Percentiles rank a stretch among this genome's conserved stretches.
phyloP scores from a whole-genome alignment of 257 asterid genomes.

The Plectranthus barbatus region DNA sequence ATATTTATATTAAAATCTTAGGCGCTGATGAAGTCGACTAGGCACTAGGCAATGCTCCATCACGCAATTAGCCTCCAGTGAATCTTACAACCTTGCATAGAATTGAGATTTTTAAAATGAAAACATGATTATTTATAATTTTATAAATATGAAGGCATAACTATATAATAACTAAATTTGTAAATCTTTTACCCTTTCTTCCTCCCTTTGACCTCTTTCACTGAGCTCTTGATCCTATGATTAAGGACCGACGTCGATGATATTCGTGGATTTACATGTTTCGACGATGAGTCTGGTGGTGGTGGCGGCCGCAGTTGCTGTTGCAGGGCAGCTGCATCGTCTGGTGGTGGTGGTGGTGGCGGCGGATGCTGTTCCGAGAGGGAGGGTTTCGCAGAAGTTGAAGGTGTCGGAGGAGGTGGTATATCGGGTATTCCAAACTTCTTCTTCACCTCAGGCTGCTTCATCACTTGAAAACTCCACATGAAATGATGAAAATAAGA shows the following conservation, averaged over 20 bases:
- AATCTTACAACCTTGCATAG: too few species aligned
- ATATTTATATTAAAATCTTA: too few species aligned
- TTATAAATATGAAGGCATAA: neutral
- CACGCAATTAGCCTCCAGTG: too few species aligned
- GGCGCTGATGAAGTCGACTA: too few species aligned
- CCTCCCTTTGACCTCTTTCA: slow-evolving; percentile 73
- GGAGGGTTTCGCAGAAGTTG: slow-evolving; percentile 28
- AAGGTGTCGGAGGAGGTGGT: slow-evolving; percentile 27
- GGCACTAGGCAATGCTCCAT: too few species aligned
- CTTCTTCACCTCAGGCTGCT: slow-evolving; percentile 61
- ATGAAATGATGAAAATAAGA: too few species aligned
- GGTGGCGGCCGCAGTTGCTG: slow-evolving; percentile 19
- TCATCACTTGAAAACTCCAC: too few species aligned
- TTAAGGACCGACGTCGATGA: slow-evolving; percentile 49
- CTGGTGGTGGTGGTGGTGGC: too few species aligned
- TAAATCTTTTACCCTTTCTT: slow-evolving; percentile 43
- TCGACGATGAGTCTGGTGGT: neutral
- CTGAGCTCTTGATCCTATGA: slow-evolving; percentile 61
- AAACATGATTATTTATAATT: too few species aligned
- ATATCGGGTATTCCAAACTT: slow-evolving; percentile 57
- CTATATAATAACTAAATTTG: neutral
- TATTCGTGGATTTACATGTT: slow-evolving; percentile 5
- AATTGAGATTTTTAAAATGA: too few species aligned
- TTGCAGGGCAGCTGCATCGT: slow-evolving; percentile 47
- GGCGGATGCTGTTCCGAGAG: too few species aligned